Evolutionary conservation across 1,139 yeast genomes (phyloP), one percentile per base, ranked within the genome.

Genomic region (Meyerozyma guilliermondii): DNA sequence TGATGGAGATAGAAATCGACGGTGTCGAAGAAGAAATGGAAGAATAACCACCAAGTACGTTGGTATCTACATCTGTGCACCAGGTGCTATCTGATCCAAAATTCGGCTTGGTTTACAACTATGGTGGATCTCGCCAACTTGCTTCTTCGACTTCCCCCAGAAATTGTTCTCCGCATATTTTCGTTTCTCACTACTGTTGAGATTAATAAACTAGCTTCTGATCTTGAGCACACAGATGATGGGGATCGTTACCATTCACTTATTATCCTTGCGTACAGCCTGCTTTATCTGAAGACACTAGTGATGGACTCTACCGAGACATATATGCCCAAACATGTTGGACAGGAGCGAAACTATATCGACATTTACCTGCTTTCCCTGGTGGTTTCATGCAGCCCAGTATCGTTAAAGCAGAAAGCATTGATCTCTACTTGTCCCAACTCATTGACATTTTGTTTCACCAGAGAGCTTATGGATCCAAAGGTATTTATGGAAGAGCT

Each of bases 1-100:
- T 66, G 69, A 44, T 49, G 17, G 61, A 56, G 26, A 13, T 29
- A 1, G 43, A 45, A 9, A 22, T 26, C 29, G 30, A 35, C 38
- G 41, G 23, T 26, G 41, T 23, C 11, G 31, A 36, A 20, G 33
- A 29, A 26, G 33, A 29, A 13, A 29, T 29, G 33, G 33, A 29
- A 16, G 33, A 29, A 2, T 29, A 29, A 18, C 20, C 6, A 20
- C 7, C 5, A 4, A 2, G 7, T 27, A 27, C 14, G 2, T 11
- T 27, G 4, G 30, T n/a, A n/a, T 13, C 30, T 13, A 11, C 30
- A 27, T 27, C 30, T 6, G 14, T n/a, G 30, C 30, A 27, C 30
- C 30, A 27, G 30, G 7, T 13, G 14, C 14, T 27, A 27, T 5
- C 7, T 27, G 14, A 27, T 5, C 14, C 30, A 13, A 11, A 27